Evolutionary conservation across 352 stramenopile species (phyloP).

Genomic region (Pythium insidiosum): DNA sequence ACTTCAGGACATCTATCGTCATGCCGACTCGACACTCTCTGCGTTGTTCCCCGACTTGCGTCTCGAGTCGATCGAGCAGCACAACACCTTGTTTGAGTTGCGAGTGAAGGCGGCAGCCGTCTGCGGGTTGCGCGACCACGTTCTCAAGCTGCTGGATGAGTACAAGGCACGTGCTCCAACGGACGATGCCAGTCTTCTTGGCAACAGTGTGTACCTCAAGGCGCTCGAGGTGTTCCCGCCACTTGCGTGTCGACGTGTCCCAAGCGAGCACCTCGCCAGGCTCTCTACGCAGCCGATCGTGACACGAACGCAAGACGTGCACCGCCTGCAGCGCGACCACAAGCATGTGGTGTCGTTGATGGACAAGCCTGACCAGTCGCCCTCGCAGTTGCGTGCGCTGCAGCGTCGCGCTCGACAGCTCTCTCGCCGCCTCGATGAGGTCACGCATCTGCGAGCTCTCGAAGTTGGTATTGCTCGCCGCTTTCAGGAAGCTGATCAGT

Average conservation of each 20-base stretch:
- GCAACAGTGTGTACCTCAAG: slow-evolving; percentile 12
- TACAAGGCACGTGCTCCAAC: slow-evolving; percentile 30
- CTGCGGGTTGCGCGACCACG: slow-evolving; percentile 28
- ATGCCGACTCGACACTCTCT: slow-evolving; percentile 49
- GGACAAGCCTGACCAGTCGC: too few relatives aligned
- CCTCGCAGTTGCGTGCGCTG: slow-evolving; percentile 24
- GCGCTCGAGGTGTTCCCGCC: slow-evolving; percentile 16
- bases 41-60: slow-evolving; percentile 32
- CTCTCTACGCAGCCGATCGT: slow-evolving; percentile 2
- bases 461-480: slow-evolving; percentile 41
- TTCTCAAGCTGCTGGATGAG: slow-evolving; percentile 51
- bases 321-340: slow-evolving; percentile 2
- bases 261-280: slow-evolving; percentile 1
- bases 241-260: slow-evolving; percentile 7
- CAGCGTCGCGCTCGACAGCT: slow-evolving; percentile 14
- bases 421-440: slow-evolving; percentile 28
- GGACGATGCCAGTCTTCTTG: neutral
- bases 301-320: neutral
- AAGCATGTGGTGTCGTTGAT: slow-evolving; percentile 3
- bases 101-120: slow-evolving; percentile 54
- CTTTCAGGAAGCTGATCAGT: slow-evolving; percentile 33
- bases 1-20: slow-evolving; percentile 44
- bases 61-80: slow-evolving; percentile 29
- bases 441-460: slow-evolving; percentile 23
- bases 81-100: slow-evolving; percentile 46